Base-by-base conservation (phyloP, 148 eudicot species). In the Vaccinium myrtillus region DNA sequence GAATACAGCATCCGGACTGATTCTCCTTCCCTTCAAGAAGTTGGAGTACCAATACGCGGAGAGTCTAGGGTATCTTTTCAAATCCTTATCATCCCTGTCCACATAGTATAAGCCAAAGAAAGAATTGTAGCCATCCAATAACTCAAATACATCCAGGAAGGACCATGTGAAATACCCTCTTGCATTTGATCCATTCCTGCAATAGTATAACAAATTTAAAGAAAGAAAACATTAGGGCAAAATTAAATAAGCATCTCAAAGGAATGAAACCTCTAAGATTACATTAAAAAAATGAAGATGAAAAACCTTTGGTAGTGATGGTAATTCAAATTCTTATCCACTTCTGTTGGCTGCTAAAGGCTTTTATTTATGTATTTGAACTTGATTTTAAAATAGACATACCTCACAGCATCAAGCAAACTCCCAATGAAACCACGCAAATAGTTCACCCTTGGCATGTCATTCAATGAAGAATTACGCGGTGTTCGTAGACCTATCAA, bases 141-240 rank as follows among this genome's bases (percentile, higher is more conserved):
- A 16, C 89, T 94, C 96, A 15, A 81, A 89, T 48, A 91, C 75
- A 70, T 94, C 98, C 67, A 94, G 10, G 88, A 94, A 92, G 16
- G 98, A 92, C 95, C 98, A 94, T 0, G 79, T 83, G 84, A 94
- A 93, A 81, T 93, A 94, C 43, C 98, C 96, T 78, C 76, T 90
- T 50, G 90, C 74, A 78, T 94, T 93, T 19, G 93, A 91, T 71
- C 96, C 98, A 75, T 91, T 92, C 89, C 98, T 94, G 77, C 80
- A 18, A 73, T 39, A 12, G 39, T 6, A 39, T 6, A n/a, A 75
- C 63, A 78, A 65, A 49, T 43, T n/a, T 50, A 19, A 48, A 27
- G 74, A 1, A 27, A 14, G 7, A 13, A 14, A 51, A 53, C 30
- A 12, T 19, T 4, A 84, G 82, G 51, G 50, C 32, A 65, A 67